These are phyloP conservation scores for Ogataea nonfermentans DNA, from an alignment of 805 yeast genomes.

Conservation along the genomic window DNA sequence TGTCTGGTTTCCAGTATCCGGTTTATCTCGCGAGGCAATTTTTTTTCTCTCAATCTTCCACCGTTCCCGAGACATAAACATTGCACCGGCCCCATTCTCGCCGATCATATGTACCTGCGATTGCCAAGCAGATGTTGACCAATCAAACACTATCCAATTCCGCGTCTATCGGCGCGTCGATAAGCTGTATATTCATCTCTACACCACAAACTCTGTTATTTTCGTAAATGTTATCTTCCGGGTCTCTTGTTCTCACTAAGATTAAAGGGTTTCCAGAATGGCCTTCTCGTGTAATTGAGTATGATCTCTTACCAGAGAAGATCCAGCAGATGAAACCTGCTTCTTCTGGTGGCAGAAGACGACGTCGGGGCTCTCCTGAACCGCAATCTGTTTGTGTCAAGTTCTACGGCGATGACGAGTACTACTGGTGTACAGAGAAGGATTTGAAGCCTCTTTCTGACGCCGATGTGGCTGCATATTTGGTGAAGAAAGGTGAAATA, in stretches of 20 bases:
- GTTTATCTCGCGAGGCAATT: slow-evolving; percentile 5
- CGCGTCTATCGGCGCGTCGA: slow-evolving; percentile 9
- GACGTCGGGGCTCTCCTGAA: slow-evolving; percentile 16
- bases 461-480: slow-evolving; percentile 39
- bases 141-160: no score
- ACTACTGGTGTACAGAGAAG: slow-evolving; percentile 57
- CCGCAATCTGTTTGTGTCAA: slow-evolving; percentile 46
- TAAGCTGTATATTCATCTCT: neutral
- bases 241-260: slow-evolving; percentile 67
- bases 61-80: slow-evolving; percentile 14
- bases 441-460: slow-evolving; percentile 49
- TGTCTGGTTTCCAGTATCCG: slow-evolving; percentile 5
- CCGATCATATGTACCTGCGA: slow-evolving; percentile 1
- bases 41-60: slow-evolving; percentile 2
- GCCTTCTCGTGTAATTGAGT: slow-evolving; percentile 82
- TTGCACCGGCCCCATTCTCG: slow-evolving; percentile 6
- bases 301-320: slow-evolving; percentile 55
- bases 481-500: slow-evolving; percentile 29
- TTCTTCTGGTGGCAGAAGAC: slow-evolving; percentile 28
- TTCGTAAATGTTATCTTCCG: slow-evolving; percentile 34
- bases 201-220: slow-evolving; percentile 4
- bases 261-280: slow-evolving; percentile 86
- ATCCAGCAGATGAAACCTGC: slow-evolving; percentile 52
- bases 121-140: no score
- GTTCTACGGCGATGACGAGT: slow-evolving; percentile 70